Evolutionary conservation across 1,284 basidiomycete genomes (phyloP).

Genomic region (Trametes pubescens): DNA sequence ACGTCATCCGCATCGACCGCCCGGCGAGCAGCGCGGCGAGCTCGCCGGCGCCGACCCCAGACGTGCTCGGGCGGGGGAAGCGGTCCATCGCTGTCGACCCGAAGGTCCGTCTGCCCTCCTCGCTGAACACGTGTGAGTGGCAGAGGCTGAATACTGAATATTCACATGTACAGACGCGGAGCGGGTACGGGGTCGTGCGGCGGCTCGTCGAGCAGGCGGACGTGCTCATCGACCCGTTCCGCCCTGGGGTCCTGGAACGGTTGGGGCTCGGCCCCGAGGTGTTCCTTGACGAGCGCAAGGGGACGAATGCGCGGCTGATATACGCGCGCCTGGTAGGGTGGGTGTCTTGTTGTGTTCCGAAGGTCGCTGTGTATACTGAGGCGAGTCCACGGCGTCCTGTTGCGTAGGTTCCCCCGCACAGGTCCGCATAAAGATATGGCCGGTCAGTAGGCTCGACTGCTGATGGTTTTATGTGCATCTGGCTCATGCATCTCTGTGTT

Average conservation of each 20-base stretch:
- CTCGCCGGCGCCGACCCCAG: constrained; percentile 42
- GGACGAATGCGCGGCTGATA: constrained; percentile 65
- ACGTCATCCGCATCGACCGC: constrained; percentile 80
- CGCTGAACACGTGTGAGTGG: neutral
- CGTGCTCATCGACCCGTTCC: constrained; percentile 84
- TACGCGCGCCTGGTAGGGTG: constrained; percentile 76
- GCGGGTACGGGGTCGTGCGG: constrained; percentile 66
- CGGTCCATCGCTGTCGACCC: constrained; percentile 75
- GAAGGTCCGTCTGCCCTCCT: constrained; percentile 42
- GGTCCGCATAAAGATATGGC: constrained; percentile 75
- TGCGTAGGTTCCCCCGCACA: constrained; percentile 62
- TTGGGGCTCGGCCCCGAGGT: constrained; percentile 81
- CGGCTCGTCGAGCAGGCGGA: constrained; percentile 74
- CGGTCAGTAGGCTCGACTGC: constrained; percentile 49
- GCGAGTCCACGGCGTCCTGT: neutral
- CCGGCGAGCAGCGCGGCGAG: constrained; percentile 37
- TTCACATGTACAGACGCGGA: constrained; percentile 48
- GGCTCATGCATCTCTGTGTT: constrained; percentile 4
- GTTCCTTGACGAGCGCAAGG: constrained; percentile 57
- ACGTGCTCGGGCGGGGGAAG: constrained; percentile 76
- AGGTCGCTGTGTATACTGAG: constrained; percentile 6
- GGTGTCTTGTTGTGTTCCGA: constrained; percentile 35
- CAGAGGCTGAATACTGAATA: neutral
- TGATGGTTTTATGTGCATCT: neutral
- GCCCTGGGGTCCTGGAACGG: constrained; percentile 84